phyloP scores from a whole-genome alignment of 1,284 basidiomycete species.

The Crucibulum cyathiforme region DNA sequence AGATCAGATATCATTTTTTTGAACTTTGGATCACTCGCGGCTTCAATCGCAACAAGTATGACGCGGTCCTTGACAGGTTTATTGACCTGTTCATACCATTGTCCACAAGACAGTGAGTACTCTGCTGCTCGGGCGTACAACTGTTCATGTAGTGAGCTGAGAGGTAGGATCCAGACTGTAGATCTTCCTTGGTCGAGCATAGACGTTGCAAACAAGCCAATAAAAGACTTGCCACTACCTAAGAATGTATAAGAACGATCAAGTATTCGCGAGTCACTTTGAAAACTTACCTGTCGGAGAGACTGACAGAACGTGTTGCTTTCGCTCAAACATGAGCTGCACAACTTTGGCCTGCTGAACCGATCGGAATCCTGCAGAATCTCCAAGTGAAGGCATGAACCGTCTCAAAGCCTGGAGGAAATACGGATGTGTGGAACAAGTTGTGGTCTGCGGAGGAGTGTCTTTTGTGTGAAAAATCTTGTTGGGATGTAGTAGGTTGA shows the following conservation, averaged over 20 bases:
- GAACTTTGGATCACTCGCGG: not conserved
- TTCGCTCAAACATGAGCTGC: not conserved
- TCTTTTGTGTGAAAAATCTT: not conserved
- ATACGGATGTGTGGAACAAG: not conserved
- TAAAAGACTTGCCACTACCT: not conserved
- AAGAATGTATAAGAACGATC: not conserved
- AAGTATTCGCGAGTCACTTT: not conserved
- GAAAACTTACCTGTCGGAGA: not conserved
- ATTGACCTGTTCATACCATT: not conserved
- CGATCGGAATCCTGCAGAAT: not conserved
- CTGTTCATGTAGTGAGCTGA: not conserved
- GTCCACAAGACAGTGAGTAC: no score
- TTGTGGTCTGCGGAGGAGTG: not conserved
- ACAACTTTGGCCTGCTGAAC: not conserved
- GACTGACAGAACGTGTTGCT: not conserved
- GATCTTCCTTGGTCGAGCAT: not conserved
- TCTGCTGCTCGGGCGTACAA: no score
- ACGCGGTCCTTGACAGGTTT: not conserved
- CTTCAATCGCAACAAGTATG: not conserved
- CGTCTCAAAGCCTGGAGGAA: not conserved
- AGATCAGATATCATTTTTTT: not conserved
- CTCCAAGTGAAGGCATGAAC: not conserved
- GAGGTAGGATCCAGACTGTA: not conserved
- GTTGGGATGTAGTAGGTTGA: not conserved
- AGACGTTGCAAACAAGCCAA: not conserved